Evolutionary conservation across 2,329 filamentous ascomycete species (phyloP), one percentile per base, ranked within the genome.

Genomic region (Clonostachys chloroleuca): DNA sequence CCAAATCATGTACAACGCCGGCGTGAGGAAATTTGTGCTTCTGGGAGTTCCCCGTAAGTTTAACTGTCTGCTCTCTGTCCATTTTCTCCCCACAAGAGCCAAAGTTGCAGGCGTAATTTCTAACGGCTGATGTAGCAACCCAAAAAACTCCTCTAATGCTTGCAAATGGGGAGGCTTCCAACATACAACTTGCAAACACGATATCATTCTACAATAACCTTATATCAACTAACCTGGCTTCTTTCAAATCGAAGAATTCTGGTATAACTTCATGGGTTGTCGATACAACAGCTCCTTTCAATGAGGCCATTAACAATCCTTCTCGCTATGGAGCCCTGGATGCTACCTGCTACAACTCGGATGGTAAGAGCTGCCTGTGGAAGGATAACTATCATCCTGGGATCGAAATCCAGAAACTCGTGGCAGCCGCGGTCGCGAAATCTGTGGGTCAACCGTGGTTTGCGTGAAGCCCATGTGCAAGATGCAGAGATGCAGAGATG

Each of bases 1-100:
- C 0, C 61, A 70, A 45, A 48, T 68, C 17, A 62, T 86, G 6
- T 81, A 81, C 51, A 57, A 63, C 3, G 64, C 68, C 4, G 81
- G 81, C 0, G 73, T 72, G 3, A 66, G 81, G 6, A 82, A 82
- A 47, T 84, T 85, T 50, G 67, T 75, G 2, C 71, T 85, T 46
- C 51, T 86, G 33, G 81, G 73, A 45, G 79, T 83, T 1, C 82
- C 83, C 2, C 77, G 59, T 59, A 46, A 50, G 59, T 49, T 46
- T 2, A 1, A 4, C 5, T 2, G 3, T 5, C 17, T 14, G n/a
- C 12, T 40, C 37, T 40, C 17, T 40, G 7, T 18, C 4, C 24
- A 30, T 10, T 6, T 30, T 30, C 24, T 30, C 24, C 9, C 8
- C 24, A 10, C 24, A 30, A 30, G 24, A 30, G 4, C 4, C 9